phyloP scores from a whole-genome alignment of 2,329 filamentous ascomycete genomes.

The Fusarium sp. region DNA sequence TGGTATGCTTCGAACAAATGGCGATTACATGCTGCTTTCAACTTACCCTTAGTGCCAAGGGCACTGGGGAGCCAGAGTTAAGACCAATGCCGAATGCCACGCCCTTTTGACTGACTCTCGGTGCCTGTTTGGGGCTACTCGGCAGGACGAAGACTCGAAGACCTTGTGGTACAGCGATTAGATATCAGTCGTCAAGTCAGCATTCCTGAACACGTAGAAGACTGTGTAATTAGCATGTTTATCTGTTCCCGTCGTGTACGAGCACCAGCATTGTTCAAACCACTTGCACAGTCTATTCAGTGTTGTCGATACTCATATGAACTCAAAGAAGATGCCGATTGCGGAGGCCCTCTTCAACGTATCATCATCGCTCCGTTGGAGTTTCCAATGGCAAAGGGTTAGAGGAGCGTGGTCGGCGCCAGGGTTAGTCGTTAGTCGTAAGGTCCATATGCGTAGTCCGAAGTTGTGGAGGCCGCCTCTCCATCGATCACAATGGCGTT shows the following conservation, averaged over 20 bases:
- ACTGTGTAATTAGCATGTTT: neutral
- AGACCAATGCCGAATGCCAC: neutral
- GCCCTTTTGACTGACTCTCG: neutral
- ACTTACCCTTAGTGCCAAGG: neutral
- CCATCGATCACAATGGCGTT: neutral
- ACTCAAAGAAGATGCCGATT: neutral
- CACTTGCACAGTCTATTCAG: neutral
- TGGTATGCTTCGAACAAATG: neutral
- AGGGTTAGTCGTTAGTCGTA: no score
- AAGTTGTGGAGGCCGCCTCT: neutral
- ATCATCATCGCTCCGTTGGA: accelerated
- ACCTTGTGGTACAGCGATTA: accelerated
- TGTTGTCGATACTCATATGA: neutral
- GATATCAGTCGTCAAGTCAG: no score
- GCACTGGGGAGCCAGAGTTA: neutral
- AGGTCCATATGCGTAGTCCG: no score
- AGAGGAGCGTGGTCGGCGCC: neutral
- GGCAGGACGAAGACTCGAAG: accelerated
- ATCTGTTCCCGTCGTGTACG: no score
- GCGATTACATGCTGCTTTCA: neutral
- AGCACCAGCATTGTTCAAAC: accelerated
- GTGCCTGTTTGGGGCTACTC: neutral
- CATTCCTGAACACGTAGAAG: accelerated
- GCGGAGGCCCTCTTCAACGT: accelerated
- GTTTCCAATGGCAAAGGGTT: accelerated